Evolutionary conservation across 2,329 filamentous ascomycete species (phyloP), one percentile per base, ranked within the genome.

Genomic region (Fusarium avenaceum): DNA sequence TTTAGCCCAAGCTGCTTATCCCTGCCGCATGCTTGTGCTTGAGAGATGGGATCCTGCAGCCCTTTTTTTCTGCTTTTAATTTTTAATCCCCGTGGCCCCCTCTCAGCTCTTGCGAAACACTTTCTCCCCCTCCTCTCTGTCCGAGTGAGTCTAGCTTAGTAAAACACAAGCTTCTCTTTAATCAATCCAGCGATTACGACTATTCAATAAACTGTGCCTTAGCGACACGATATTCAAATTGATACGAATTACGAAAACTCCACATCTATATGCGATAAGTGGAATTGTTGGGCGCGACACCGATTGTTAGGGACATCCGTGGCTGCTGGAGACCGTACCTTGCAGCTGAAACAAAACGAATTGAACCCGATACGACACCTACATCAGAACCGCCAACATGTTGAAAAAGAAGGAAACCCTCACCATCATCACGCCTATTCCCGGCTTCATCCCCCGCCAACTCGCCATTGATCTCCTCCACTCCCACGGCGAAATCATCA

Each of bases 391-490:
- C 54, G 53, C 54, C 65, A 79, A 76, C 63, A 86, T 88, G 81
- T 77, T 89, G 65, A 83, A 85, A 69, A 91, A 88, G 76, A 91
- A 90, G 75, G 86, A 88, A 66, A 82, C 84, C 26, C 90, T 90
- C 77, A 91, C 89, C 26, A 86, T 90, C 69, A 86, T 92, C 75
- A 92, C 90, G 58, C 88, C 89, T 45, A 90, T 92, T 50, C 90
- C 90, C 32, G 82, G 84, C 74, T 90, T 89, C 77, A 90, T 92
- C 67, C 90, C 90, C 19, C 89, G 90, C 64, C 89, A 92, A 76
- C 84, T 92, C 55, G 90, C 90, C 69, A 85, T 92, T 79, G 89
- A 92, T 75, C 90, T 92, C 75, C 86, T 92, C 58, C 90, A 92
- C 76, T 87, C 86, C 67, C 89, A 92, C 77, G 85, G 86, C 76